Conservation (phyloP, 805 yeast species). For the Wickerhamomyces hampshirensis region DNA sequence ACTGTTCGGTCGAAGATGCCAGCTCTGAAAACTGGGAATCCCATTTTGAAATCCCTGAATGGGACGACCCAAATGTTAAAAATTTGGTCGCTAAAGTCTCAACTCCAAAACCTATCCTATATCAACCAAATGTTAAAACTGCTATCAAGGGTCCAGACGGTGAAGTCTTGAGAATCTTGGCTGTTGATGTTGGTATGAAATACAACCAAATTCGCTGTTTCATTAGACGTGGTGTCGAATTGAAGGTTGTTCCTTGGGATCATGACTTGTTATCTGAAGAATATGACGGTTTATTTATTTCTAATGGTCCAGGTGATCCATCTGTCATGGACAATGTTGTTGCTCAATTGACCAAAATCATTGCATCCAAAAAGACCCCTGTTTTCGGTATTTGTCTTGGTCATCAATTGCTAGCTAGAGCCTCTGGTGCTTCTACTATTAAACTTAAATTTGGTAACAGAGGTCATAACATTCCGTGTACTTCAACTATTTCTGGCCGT, state of each 20-base stretch:
- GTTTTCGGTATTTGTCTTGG: conserved; percentile 98
- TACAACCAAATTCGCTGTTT: conserved; percentile 97
- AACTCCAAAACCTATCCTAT: conserved; percentile 66
- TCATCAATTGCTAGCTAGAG: conserved; percentile 93
- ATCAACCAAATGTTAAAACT: conserved; percentile 58
- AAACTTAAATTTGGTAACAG: conserved; percentile 98
- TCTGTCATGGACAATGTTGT: conserved; percentile 71
- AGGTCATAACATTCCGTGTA: conserved; percentile 97
- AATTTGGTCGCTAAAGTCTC: conserved; percentile 93
- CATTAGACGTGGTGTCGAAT: conserved; percentile 92
- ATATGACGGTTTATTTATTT: conserved; percentile 92
- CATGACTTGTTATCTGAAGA: conserved; percentile 75
- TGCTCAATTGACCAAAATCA: conserved; percentile 48
- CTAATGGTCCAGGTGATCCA: conserved; percentile 99
- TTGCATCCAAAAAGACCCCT: conserved; percentile 72
- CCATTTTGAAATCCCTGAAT: conserved; percentile 71
- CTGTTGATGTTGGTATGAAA: conserved; percentile 97
- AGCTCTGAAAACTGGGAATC: conserved; percentile 49
- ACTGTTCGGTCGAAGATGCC: conserved; percentile 27
- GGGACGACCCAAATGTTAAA: conserved; percentile 88
- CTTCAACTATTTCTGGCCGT: conserved; percentile 83
- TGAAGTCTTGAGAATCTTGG: conserved; percentile 73
- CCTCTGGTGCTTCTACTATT: conserved; percentile 88
- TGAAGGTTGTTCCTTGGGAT: conserved; percentile 94
- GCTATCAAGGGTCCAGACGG: conserved; percentile 66